Conservation (phyloP, 129 eudicot genomes). For the Artemisia annua region DNA sequence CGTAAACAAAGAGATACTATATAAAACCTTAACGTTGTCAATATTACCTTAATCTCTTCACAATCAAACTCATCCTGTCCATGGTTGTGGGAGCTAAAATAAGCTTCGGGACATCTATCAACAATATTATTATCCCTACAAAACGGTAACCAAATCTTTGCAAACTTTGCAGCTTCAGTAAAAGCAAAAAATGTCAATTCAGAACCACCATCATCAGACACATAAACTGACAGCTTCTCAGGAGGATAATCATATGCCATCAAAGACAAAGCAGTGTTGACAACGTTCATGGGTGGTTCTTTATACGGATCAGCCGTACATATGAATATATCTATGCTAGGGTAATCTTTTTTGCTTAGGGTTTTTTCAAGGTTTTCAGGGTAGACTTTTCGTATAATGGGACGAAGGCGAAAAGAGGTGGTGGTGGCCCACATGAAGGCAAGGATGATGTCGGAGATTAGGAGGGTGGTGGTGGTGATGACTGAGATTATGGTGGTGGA, state of each 20-base stretch:
- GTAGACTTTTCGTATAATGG: conserved; percentile 40
- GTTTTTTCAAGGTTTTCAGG: conserved; percentile 44
- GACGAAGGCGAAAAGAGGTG: conserved; percentile 53
- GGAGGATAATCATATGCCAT: conserved; percentile 83
- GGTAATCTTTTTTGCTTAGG: conserved; percentile 35
- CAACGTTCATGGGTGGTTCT: conserved; percentile 62
- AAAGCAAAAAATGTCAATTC: conserved; percentile 70
- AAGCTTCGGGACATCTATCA: conserved; percentile 64
- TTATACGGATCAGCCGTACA: conserved; percentile 75
- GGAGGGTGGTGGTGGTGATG: conserved; percentile 27
- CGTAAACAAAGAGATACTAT: background rate
- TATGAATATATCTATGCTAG: conserved; percentile 60
- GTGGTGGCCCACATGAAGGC: conserved; percentile 49
- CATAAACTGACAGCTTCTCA: conserved; percentile 71
- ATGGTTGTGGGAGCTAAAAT: conserved; percentile 38
- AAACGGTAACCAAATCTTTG: conserved; percentile 66
- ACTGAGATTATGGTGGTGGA: conserved; percentile 28
- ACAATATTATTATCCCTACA: conserved; percentile 53
- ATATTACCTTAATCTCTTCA: conserved; percentile 53
- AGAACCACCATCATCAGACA: conserved; percentile 87
- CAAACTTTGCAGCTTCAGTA: conserved; percentile 79
- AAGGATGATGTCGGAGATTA: conserved; percentile 50
- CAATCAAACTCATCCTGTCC: conserved; percentile 11
- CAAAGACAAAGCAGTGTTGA: conserved; percentile 64
- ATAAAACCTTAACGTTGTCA: background rate